phyloP scores from a whole-genome alignment of 495 filamentous ascomycete genomes.

The Monascus purpureus region DNA sequence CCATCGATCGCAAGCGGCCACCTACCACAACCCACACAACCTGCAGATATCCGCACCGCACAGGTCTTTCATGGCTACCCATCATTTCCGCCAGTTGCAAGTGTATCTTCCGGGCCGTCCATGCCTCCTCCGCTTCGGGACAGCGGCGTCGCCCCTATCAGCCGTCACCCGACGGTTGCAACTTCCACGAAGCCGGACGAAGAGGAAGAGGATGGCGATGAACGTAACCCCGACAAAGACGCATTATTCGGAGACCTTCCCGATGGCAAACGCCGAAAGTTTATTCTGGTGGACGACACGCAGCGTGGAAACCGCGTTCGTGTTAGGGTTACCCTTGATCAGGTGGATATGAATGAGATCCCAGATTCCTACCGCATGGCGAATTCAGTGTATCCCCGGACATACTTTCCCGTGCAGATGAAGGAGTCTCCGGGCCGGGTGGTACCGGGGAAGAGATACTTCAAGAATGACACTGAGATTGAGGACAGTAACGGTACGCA shows the following conservation, averaged over 20 bases:
- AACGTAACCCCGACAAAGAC: conserved; percentile 34
- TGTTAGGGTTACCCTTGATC: conserved; percentile 76
- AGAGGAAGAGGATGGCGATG: conserved; percentile 26
- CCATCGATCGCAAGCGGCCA: conserved; percentile 11
- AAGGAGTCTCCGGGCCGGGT: conserved; percentile 54
- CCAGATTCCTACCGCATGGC: conserved; percentile 82
- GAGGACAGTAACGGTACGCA: conserved; percentile 19
- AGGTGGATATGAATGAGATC: conserved; percentile 82
- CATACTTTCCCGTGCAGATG: conserved; percentile 81
- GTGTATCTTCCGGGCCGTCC: conserved; percentile 36
- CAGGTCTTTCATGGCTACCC: conserved; percentile 71
- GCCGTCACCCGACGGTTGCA: conserved; percentile 25
- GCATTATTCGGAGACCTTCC: conserved; percentile 77
- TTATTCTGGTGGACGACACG: conserved; percentile 85
- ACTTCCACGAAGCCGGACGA: conserved; percentile 22
- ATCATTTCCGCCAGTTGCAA: conserved; percentile 41
- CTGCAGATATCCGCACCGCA: conserved; percentile 49
- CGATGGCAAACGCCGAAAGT: conserved; percentile 80
- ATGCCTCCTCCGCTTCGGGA: conserved; percentile 58
- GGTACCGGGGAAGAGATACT: conserved; percentile 49
- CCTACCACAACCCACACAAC: conserved; percentile 8
- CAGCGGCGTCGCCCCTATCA: conserved; percentile 44
- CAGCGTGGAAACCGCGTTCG: conserved; percentile 65
- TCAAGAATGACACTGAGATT: conserved; percentile 40
- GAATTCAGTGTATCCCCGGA: conserved; percentile 80